Evolutionary conservation across 1,284 basidiomycete species (phyloP), one percentile per base, ranked within the genome.

Genomic region (Calocybe gambosa): DNA sequence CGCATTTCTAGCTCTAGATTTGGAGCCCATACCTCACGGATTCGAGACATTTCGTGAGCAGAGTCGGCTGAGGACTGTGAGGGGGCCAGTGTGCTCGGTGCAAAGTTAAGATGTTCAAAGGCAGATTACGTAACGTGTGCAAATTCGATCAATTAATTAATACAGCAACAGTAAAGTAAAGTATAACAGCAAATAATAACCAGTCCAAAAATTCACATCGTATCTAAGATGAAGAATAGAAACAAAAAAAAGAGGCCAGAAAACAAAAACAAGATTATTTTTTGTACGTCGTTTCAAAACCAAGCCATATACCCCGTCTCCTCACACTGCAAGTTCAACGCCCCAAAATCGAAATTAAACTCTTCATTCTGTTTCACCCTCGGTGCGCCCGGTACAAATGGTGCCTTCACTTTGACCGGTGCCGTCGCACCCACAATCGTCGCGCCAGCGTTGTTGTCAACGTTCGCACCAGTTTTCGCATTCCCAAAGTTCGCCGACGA

Each of bases 1-100:
- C 80, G 80, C 83, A 99, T 93, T 71, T 98, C 95, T 34, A 76
- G 70, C 53, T 97, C 93, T 54, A 99, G 81, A 66, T 96, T 97
- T 38, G 85, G 85, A 9, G 84, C 81, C 94, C 95, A 99, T 59
- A 99, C 94, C 58, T 96, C 93, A 58, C 83, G 80, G 79, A 91
- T 89, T 66, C 82, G 77, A 57, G 82, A 74, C 80, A 85, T 78
- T 10, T 50, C 46, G 28, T 46, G 45, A 18, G 44, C 40, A 16
- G 54, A 55, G 25, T 54, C 50, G 3, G 49, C 52, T 36, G 50
- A 50, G 29, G 54, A 49, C n/a, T 46, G 52, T 51, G 51, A 54
- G 28, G 41, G 51, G 40, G 53, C 54, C 54, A 55, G 51, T 29
- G 42, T 53, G 51, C n/a, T 6, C 15, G 35, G 29, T 25, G 31